These are phyloP conservation scores for Apium graveolens DNA, from an alignment of 129 eudicot genomes.

Conservation along the genomic window DNA sequence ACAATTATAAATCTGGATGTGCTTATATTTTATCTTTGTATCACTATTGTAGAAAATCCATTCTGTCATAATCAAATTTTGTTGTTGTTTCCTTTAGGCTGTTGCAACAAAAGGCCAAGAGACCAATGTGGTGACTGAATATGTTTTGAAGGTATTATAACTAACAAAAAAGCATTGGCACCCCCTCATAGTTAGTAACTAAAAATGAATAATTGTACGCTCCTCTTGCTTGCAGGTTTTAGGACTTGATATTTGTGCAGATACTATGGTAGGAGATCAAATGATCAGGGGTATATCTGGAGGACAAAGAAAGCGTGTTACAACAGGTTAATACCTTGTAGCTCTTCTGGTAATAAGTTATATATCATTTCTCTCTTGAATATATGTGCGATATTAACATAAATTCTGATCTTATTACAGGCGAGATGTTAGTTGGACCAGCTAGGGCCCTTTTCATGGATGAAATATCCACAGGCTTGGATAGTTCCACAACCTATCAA, in stretches of 20 bases:
- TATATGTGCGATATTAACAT: background rate
- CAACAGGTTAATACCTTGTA: conserved; percentile 28
- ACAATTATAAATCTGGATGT: background rate
- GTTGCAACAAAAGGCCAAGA: conserved; percentile 53
- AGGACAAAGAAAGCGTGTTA: conserved; percentile 60
- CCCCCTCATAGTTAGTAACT: background rate
- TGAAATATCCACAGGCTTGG: conserved; percentile 65
- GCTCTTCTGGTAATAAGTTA: background rate
- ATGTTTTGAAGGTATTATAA: conserved; percentile 50
- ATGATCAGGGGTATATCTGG: conserved; percentile 68
- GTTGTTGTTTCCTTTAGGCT: conserved; percentile 32
- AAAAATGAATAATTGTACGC: background rate
- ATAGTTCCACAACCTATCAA: conserved; percentile 64
- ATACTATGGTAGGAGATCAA: conserved; percentile 62
- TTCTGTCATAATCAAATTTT: background rate
- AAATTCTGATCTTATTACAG: conserved; percentile 17
- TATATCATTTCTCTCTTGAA: background rate
- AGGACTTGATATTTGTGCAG: conserved; percentile 66
- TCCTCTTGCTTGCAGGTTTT: conserved; percentile 28
- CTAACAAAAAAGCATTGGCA: background rate
- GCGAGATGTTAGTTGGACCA: conserved; percentile 70
- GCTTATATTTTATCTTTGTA: no score
- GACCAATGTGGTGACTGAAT: conserved; percentile 58
- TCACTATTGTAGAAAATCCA: no score
- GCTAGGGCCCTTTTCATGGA: conserved; percentile 55